Base-by-base conservation (phyloP, 2,329 filamentous ascomycete species). In the Cercospora sp. region DNA sequence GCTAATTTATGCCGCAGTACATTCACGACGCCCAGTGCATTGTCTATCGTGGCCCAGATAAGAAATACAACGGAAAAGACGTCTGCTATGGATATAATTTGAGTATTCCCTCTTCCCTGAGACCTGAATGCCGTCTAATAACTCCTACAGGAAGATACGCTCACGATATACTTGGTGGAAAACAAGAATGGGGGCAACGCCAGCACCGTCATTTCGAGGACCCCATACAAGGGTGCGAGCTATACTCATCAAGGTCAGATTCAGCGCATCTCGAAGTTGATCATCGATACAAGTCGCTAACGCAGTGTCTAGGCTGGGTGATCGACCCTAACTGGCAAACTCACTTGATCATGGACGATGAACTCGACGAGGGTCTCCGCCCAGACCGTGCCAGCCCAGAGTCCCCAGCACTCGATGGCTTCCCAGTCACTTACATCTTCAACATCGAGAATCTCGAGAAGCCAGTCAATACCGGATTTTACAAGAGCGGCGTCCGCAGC, bases 11-110 rank as follows among this genome's bases (percentile, higher is more conserved):
- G 23, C 23, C 12, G 5, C 10, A 55, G 48, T 87, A 87, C 74
- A 84, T 86, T 18, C 85, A 87, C 75, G 85, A 87, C 70, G 85
- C 85, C 4, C 84, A 87, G 42, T 87, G 85, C 75, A 77, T 87
- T 45, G 80, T 83, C 66, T 85, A 85, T 78, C 79, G 78, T 2
- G 84, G 84, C 2, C 84, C 84, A 1, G 80, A 84, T 68, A 75
- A 75, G 60, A 73, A 78, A 31, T 86, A 84, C 76, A 71, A 77
- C 12, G 82, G 80, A 10, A 75, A 76, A 3, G 82, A 86, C 30
- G 83, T 86, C 70, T 86, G 84, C 79, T 84, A 83, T 76, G 81
- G 81, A 55, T 85, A 84, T 79, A 84, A 85, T 76, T 82, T 84
- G 68, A 80, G 83, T 72, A 81, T 13, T n/a, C 81, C 3, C 71